Evolutionary conservation across 768 basidiomycete species (phyloP).

Genomic region (Lentinus tigrinus): DNA sequence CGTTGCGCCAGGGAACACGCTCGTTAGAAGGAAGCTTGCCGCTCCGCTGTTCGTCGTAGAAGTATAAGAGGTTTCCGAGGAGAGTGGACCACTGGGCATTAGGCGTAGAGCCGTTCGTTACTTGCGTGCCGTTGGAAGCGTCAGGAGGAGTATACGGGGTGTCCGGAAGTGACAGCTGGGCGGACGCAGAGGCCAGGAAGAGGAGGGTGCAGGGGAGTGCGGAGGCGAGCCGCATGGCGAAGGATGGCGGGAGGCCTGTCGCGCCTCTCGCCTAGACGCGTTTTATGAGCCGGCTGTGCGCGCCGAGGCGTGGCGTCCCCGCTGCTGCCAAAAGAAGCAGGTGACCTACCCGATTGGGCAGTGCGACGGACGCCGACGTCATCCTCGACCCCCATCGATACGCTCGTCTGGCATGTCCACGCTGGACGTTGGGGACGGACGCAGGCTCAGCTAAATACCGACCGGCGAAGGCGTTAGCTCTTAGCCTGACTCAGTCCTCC

Average conservation of each 20-base stretch:
- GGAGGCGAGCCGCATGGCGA: conserved; percentile 2
- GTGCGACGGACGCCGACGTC: neutral
- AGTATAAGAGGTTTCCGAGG: conserved; percentile 79
- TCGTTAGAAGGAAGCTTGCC: conserved; percentile 68
- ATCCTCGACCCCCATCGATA: too few species aligned
- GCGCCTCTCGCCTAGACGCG: neutral
- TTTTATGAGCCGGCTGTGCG: neutral
- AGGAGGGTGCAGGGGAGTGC: neutral
- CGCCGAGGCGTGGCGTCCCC: conserved; percentile 1
- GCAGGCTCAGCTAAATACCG: too few species aligned
- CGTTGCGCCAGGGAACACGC: conserved; percentile 86
- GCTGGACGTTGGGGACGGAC: too few species aligned
- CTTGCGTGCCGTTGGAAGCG: conserved; percentile 49
- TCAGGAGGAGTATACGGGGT: conserved; percentile 65
- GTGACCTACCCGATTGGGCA: neutral
- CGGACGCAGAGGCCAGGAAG: neutral
- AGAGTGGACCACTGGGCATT: conserved; percentile 83
- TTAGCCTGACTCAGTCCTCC: too few species aligned
- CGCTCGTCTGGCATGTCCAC: too few species aligned
- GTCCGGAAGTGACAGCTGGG: conserved; percentile 65
- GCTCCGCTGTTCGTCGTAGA: conserved; percentile 90
- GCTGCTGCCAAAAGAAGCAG: conserved; percentile 3
- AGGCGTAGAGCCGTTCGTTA: conserved; percentile 30
- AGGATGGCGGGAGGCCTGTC: neutral
- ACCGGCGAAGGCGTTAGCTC: too few species aligned